A percentile compares a stretch with the other conserved stretches of the same genome.
These are phyloP conservation scores for Penicillium turbatum DNA, from an alignment of 495 filamentous ascomycete species.

Conservation along the genomic window DNA sequence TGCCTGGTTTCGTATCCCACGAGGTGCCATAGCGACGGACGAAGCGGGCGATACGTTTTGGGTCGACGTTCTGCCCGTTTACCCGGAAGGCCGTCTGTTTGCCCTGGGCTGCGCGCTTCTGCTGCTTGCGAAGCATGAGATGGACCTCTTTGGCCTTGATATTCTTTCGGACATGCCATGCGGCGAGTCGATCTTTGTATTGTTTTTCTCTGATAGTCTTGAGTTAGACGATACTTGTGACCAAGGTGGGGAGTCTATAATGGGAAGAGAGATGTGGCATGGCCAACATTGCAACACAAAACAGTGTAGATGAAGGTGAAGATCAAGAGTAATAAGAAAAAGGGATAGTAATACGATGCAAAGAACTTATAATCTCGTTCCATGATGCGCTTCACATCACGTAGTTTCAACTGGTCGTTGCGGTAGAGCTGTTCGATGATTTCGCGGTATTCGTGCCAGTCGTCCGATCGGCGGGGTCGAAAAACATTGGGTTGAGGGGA, in stretches of 20 bases:
- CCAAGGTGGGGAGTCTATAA: conserved; percentile 1
- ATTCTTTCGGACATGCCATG: conserved; percentile 44
- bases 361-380: conserved; percentile 39
- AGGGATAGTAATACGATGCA: conserved; percentile 35
- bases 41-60: conserved; percentile 39
- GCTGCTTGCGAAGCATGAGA: conserved; percentile 41
- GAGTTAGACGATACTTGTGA: conserved; percentile 15
- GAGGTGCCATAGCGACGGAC: conserved; percentile 31
- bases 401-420: conserved; percentile 39
- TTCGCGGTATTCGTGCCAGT: conserved; percentile 41
- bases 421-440: conserved; percentile 42
- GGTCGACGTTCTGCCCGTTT: conserved; percentile 35
- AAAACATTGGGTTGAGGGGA: conserved; percentile 28
- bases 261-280: background rate
- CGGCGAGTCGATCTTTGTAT: conserved; percentile 44
- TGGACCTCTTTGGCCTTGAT: conserved; percentile 44
- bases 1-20: conserved; percentile 24
- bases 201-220: conserved; percentile 40
- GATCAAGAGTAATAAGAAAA: conserved; percentile 12
- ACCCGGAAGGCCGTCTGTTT: conserved; percentile 43
- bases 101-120: conserved; percentile 40
- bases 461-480: conserved; percentile 40
- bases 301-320: background rate
- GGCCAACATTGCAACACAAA: no score
- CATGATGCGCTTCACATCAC: conserved; percentile 43